Evolutionary conservation across 306 rosid genomes (phyloP).

Genomic region (Vigna angularis): DNA sequence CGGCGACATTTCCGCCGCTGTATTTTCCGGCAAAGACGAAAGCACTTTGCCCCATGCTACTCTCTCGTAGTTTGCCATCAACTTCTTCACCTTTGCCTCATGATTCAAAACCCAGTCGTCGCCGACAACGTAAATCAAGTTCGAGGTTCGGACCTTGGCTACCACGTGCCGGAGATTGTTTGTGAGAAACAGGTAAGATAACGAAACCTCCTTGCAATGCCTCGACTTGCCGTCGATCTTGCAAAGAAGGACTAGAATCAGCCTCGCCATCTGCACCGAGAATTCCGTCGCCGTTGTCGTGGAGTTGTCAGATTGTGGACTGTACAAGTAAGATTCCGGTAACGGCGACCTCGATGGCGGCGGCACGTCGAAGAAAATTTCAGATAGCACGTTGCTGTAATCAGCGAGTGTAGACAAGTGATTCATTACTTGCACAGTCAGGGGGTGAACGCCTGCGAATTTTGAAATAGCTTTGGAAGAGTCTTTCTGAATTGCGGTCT

Average conservation of each 20-base stretch:
- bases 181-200: conserved; percentile 10
- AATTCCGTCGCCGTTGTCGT: not conserved
- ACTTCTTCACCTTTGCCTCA: conserved; percentile 2
- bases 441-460: conserved; percentile 2
- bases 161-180: conserved; percentile 24
- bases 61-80: not conserved
- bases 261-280: not conserved
- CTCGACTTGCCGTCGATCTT: conserved; percentile 13
- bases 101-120: conserved; percentile 17
- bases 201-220: not conserved
- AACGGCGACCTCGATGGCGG: not conserved
- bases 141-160: conserved; percentile 22
- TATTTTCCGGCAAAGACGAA: conserved; percentile 1
- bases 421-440: conserved; percentile 3
- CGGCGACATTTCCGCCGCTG: not conserved
- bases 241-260: conserved; percentile 8
- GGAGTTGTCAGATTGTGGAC: not conserved
- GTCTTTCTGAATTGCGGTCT: conserved; percentile 10
- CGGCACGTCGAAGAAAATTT: conserved; percentile 1
- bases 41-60: conserved; percentile 11
- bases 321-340: conserved; percentile 15
- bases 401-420: not conserved
- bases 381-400: conserved; percentile 20
- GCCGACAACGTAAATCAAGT: conserved; percentile 17
- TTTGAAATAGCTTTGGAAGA: conserved; percentile 16